Evolutionary conservation across 352 stramenopile genomes (phyloP).

Genomic region (Phytophthora nicotianae): DNA sequence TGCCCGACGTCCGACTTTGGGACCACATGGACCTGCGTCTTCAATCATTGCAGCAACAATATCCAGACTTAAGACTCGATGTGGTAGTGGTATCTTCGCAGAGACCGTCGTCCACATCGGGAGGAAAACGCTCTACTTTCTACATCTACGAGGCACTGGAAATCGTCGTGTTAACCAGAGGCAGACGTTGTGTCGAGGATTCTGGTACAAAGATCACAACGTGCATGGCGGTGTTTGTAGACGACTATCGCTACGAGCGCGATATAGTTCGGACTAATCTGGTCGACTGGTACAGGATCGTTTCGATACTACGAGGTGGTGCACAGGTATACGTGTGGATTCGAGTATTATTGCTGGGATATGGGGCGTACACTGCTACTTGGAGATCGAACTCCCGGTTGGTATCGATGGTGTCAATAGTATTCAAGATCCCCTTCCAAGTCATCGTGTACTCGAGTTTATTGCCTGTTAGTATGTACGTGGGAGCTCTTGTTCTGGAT

Average conservation of each 20-base stretch:
- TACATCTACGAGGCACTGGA: conserved; percentile 35
- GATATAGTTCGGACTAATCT: conserved; percentile 41
- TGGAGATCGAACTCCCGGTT: conserved; percentile 2
- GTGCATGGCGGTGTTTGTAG: conserved; percentile 45
- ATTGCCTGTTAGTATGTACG: conserved; percentile 47
- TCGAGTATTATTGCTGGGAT: conserved; percentile 32
- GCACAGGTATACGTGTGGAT: conserved; percentile 58
- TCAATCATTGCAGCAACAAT: conserved; percentile 18
- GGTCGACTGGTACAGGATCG: conserved; percentile 36
- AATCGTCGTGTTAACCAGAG: conserved; percentile 39
- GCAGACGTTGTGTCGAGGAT: conserved; percentile 19
- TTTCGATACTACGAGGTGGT: conserved; percentile 34
- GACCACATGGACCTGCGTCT: conserved; percentile 41
- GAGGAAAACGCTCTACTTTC: conserved; percentile 11
- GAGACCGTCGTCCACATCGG: conserved; percentile 19
- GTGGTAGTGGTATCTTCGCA: conserved; percentile 31
- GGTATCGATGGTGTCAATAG: conserved; percentile 14
- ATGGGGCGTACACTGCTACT: conserved; percentile 8
- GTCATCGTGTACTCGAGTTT: conserved; percentile 57
- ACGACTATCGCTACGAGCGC: conserved; percentile 66
- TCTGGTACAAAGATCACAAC: no score
- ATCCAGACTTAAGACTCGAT: conserved; percentile 38
- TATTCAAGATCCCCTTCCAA: conserved; percentile 56
- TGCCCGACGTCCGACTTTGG: conserved; percentile 24
- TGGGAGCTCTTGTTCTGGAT: conserved; percentile 45